These are phyloP conservation scores for Delonix regia DNA, from an alignment of 306 rosid genomes.

Conservation along the genomic window DNA sequence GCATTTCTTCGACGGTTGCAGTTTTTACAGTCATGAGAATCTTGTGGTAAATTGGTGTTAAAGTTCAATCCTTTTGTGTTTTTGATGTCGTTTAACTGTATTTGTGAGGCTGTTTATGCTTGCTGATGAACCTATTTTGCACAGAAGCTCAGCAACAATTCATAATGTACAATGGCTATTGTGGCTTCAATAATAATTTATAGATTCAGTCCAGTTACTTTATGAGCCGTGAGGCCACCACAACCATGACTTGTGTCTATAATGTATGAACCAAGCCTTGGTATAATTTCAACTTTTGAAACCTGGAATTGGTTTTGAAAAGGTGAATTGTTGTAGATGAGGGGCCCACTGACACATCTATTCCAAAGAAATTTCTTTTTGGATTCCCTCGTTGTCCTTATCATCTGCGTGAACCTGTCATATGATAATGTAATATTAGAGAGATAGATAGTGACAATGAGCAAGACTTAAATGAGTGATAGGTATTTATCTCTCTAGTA, in stretches of 20 bases:
- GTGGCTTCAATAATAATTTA: conserved; percentile 34
- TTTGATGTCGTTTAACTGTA: conserved; percentile 23
- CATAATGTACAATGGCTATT: conserved; percentile 29
- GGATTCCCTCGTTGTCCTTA: no score
- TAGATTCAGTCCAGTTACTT: conserved; percentile 14
- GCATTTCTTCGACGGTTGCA: background rate
- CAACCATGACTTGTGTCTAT: background rate
- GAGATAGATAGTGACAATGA: no score
- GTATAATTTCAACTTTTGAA: no score
- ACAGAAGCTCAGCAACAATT: conserved; percentile 34
- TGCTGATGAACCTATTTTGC: conserved; percentile 38
- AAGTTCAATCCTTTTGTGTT: conserved; percentile 21
- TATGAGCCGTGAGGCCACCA: conserved; percentile 12
- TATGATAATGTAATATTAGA: no score
- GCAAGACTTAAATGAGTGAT: no score
- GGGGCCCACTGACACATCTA: no score
- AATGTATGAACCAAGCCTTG: no score
- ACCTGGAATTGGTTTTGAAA: no score
- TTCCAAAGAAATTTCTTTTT: no score
- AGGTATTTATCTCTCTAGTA: no score
- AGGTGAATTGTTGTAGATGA: no score
- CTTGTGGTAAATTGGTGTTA: background rate
- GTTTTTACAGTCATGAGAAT: conserved; percentile 12
- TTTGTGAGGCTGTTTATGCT: conserved; percentile 43
- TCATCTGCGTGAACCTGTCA: no score